Base-by-base conservation (phyloP, 2,329 filamentous ascomycete genomes). In the Claviceps africana region DNA sequence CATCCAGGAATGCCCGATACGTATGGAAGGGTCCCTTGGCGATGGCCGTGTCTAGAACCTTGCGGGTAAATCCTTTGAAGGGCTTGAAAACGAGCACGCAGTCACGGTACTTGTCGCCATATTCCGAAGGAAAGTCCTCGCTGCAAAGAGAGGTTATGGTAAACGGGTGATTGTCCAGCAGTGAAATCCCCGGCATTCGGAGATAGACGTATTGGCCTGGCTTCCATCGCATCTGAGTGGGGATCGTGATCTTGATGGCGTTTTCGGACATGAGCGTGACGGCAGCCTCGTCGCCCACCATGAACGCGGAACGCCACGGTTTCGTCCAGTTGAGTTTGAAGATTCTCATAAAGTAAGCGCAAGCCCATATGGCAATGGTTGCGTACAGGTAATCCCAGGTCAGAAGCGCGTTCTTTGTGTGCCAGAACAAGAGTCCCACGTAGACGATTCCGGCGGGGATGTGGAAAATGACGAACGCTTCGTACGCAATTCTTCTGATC, bases 141-240 rank as follows among this genome's bases (percentile, higher is more conserved):
- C 87, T 94, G 68, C 89, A 96, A 8, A 95, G 76, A 0, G 89
- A 96, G 2, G 91, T 83, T 51, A 97, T 90, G 0, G 93, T 97
- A 64, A 97, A 97, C 0, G 91, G 91, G 60, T 97, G 93, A 59
- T 95, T 96, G 58, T 95, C 88, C 54, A 96, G 82, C 2, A 94
- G 67, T 0, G 89, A 90, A 59, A 97, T 89, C 1, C 88, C 88
- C 0, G 91, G 91, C 84, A 97, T 95, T 50, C 91, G 82, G 21
- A 97, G 75, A 64, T 96, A 97, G 19, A 96, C 86, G 60, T 94
- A 96, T 67, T 97, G 93, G 5, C 91, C 93, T 0, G 91, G 89
- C 63, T 82, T 84, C 91, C 91, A 97, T 56, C 81, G 83, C 77
- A 94, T 86, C 66, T 91, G 88, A 0, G 91, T 96, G 1, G 91